Evolutionary conservation across 768 basidiomycete species (phyloP).

Genomic region (Collybia mongolica): DNA sequence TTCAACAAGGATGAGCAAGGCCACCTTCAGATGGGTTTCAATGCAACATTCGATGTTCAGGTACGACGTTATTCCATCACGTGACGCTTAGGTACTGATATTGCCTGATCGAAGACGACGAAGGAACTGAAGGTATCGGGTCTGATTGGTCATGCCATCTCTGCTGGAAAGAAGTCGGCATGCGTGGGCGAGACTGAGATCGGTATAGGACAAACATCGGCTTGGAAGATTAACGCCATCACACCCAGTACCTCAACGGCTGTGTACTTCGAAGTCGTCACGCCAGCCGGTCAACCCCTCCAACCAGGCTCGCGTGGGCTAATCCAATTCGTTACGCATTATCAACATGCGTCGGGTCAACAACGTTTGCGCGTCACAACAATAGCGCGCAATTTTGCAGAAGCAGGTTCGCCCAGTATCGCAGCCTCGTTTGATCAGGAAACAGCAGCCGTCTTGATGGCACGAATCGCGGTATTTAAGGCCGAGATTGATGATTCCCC

Average conservation of each 20-base stretch:
- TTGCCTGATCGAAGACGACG: conserved; percentile 64
- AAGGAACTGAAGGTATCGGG: conserved; percentile 99
- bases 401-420: conserved; percentile 92
- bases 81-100: not conserved
- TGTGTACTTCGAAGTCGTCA: conserved; percentile 98
- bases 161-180: conserved; percentile 92
- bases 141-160: conserved; percentile 96
- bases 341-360: conserved; percentile 96
- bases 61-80: conserved; percentile 33
- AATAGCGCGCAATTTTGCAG: conserved; percentile 95
- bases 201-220: conserved; percentile 97
- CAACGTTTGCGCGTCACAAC: conserved; percentile 96
- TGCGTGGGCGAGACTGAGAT: conserved; percentile 99
- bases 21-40: conserved; percentile 95
- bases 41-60: conserved; percentile 98
- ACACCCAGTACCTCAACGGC: conserved; percentile 85
- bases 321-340: conserved; percentile 98
- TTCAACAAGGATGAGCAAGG: conserved; percentile 94
- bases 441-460: conserved; percentile 96
- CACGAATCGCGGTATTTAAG: conserved; percentile 98
- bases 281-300: conserved; percentile 91
- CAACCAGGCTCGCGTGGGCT: conserved; percentile 89
- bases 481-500: conserved; percentile 98
- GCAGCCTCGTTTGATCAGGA: conserved; percentile 97
- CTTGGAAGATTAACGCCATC: conserved; percentile 95